Evolutionary conservation across 768 basidiomycete species (phyloP).

Genomic region (Leccinum arenicola): DNA sequence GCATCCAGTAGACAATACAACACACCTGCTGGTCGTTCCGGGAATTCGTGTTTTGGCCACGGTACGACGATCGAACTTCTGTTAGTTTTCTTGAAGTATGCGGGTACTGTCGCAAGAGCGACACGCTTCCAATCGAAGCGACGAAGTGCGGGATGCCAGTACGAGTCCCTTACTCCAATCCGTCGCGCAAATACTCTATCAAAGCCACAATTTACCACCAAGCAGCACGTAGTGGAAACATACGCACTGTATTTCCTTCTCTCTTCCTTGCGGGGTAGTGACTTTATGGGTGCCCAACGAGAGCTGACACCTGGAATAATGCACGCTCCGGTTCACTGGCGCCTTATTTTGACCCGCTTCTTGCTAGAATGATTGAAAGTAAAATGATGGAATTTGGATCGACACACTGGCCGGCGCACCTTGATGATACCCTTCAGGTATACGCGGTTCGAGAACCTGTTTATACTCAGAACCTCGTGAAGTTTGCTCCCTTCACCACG

Average conservation of each 20-base stretch:
- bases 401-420: slow-evolving; percentile 21
- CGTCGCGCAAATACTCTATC: slow-evolving; percentile 77
- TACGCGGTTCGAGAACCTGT: slow-evolving; percentile 68
- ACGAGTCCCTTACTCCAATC: slow-evolving; percentile 55
- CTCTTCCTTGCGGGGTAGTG: slow-evolving; percentile 30
- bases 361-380: slow-evolving; percentile 12
- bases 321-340: slow-evolving; percentile 41
- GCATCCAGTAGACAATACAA: background rate
- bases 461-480: slow-evolving; percentile 71
- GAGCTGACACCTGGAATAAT: slow-evolving; percentile 81
- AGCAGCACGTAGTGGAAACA: background rate
- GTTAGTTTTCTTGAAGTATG: slow-evolving; percentile 37
- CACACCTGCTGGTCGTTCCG: slow-evolving; percentile 34
- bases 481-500: slow-evolving; percentile 61
- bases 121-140: slow-evolving; percentile 74
- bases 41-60: slow-evolving; percentile 61
- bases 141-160: slow-evolving; percentile 53
- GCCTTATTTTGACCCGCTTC: slow-evolving; percentile 21
- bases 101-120: slow-evolving; percentile 64
- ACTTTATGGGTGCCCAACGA: slow-evolving; percentile 61
- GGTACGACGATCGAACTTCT: slow-evolving; percentile 47
- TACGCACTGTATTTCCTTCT: slow-evolving; percentile 46
- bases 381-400: background rate
- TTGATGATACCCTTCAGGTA: slow-evolving; percentile 45
- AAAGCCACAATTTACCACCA: background rate